Conservation (phyloP, 2,329 filamentous ascomycete species). For the Ilyonectria destructans region DNA sequence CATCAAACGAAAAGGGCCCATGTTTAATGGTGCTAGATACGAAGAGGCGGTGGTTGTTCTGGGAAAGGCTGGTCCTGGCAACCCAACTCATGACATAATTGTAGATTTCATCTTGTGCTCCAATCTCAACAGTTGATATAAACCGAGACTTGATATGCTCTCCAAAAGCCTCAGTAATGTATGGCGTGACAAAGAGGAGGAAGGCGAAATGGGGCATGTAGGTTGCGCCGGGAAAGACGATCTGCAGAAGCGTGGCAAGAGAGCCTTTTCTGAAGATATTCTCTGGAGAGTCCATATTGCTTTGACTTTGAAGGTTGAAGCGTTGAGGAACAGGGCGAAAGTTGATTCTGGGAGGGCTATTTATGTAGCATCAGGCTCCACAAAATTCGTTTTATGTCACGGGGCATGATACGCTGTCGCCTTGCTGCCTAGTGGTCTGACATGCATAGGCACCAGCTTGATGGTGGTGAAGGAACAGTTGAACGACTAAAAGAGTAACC, state of each 20-base stretch:
- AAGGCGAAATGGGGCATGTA: neutral
- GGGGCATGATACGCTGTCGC: neutral
- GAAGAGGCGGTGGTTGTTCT: slow-evolving; percentile 33
- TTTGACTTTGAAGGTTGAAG: neutral
- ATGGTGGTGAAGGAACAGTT: neutral
- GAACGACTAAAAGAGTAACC: neutral
- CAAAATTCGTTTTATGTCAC: neutral
- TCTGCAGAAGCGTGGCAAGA: neutral
- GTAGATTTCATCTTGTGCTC: slow-evolving; percentile 34
- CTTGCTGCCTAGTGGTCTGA: neutral
- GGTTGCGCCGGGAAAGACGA: neutral
- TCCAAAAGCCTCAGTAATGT: neutral
- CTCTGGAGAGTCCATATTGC: neutral
- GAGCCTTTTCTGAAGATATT: neutral
- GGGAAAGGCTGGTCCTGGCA: slow-evolving; percentile 29
- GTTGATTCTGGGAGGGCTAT: neutral
- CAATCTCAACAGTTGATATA: slow-evolving; percentile 36
- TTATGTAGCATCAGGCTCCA: neutral
- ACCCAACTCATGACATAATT: slow-evolving; percentile 39
- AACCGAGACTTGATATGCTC: slow-evolving; percentile 20
- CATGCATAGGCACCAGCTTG: neutral
- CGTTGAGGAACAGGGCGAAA: neutral
- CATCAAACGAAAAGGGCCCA: neutral
- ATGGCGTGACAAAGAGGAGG: neutral
- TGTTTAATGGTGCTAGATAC: slow-evolving; percentile 28